These are phyloP conservation scores for Termitomyces sp. DNA, from an alignment of 768 basidiomycete genomes.

Conservation along the genomic window DNA sequence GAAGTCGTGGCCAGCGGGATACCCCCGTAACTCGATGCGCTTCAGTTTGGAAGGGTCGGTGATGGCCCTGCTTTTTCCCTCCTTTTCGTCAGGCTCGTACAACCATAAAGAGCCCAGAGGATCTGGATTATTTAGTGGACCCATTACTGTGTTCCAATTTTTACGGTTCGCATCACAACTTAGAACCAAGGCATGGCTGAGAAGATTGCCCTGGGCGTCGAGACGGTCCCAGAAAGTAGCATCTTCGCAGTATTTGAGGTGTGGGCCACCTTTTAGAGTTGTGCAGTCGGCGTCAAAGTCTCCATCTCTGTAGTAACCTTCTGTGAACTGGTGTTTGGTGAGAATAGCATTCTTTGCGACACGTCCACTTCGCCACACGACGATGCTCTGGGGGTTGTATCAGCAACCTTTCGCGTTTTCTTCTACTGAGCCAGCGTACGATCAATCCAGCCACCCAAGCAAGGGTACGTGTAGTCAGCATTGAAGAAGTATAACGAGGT, in stretches of 20 bases:
- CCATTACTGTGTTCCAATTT: slow-evolving; percentile 78
- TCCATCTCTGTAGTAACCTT: slow-evolving; percentile 49
- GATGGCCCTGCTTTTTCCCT: slow-evolving; percentile 3
- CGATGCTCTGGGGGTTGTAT: slow-evolving; percentile 30
- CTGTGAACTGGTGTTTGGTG: slow-evolving; percentile 39
- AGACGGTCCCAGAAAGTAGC: slow-evolving; percentile 60
- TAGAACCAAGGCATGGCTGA: slow-evolving; percentile 42
- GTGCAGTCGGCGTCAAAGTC: slow-evolving; percentile 45
- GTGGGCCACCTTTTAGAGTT: slow-evolving; percentile 28
- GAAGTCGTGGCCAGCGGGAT: slow-evolving; percentile 58
- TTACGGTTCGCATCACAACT: slow-evolving; percentile 55
- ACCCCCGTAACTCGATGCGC: slow-evolving; percentile 44
- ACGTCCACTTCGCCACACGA: slow-evolving; percentile 42
- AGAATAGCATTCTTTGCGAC: slow-evolving; percentile 40
- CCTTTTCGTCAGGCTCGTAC: slow-evolving; percentile 28
- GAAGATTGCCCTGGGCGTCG: slow-evolving; percentile 32
- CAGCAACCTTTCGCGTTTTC: neutral
- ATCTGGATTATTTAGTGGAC: slow-evolving; percentile 56
- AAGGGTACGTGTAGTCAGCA: slow-evolving; percentile 17
- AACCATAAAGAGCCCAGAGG: slow-evolving; percentile 64
- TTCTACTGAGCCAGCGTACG: slow-evolving; percentile 7
- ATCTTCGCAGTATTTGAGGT: slow-evolving; percentile 62
- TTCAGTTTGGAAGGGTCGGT: slow-evolving; percentile 23
- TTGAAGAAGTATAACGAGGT: neutral
- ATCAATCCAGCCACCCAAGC: slow-evolving; percentile 13